Percentiles rank a stretch among this genome's conserved stretches.
Conservation (phyloP, 2,329 filamentous ascomycete species). For the Penicillium crustosum region DNA sequence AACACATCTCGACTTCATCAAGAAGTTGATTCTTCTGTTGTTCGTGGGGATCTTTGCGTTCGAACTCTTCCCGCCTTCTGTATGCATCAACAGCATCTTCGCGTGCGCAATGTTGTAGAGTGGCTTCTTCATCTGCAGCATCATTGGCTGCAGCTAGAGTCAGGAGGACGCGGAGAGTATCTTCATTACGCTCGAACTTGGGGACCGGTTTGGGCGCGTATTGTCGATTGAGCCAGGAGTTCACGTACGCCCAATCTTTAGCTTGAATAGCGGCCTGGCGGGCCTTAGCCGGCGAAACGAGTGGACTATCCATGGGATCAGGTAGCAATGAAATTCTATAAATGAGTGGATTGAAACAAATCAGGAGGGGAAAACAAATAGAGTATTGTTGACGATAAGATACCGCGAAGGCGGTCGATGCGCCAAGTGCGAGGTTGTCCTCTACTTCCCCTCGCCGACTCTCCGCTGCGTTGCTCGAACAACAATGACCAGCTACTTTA, state of each 20-base stretch:
- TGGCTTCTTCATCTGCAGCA: constrained; percentile 52
- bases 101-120: constrained; percentile 37
- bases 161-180: constrained; percentile 74
- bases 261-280: constrained; percentile 77
- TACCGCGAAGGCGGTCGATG: constrained; percentile 24
- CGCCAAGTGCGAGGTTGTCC: constrained; percentile 17
- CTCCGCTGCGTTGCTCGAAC: constrained; percentile 9
- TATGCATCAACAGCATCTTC: constrained; percentile 37
- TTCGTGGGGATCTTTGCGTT: constrained; percentile 26
- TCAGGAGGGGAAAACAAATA: not conserved
- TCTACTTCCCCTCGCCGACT: constrained; percentile 22
- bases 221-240: constrained; percentile 75
- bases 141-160: constrained; percentile 76
- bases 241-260: constrained; percentile 88
- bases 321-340: constrained; percentile 7
- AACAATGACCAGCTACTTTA: constrained; percentile 40
- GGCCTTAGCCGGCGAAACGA: constrained; percentile 62
- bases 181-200: constrained; percentile 79
- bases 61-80: constrained; percentile 31
- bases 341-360: not conserved
- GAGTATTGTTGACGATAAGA: constrained; percentile 21
- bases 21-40: constrained; percentile 48
- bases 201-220: constrained; percentile 65
- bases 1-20: constrained; percentile 53
- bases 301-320: constrained; percentile 39